phyloP scores from a whole-genome alignment of 1,284 basidiomycete species.

The Stereum hirsutum region DNA sequence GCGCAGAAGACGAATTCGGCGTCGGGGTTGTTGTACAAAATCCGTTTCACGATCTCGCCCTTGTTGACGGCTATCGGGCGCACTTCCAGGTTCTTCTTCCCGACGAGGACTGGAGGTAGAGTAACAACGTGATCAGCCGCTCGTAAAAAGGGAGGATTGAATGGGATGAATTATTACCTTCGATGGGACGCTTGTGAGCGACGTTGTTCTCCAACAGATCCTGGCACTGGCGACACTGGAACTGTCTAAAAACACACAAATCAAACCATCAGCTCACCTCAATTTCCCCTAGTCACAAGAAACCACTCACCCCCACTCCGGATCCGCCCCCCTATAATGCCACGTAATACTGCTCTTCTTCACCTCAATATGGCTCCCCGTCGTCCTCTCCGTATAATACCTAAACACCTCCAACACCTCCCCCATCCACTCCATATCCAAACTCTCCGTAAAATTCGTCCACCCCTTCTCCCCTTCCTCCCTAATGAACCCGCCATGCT shows the following conservation, averaged over 20 bases:
- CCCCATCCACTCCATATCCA: slow-evolving; percentile 98
- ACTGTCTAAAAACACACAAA: slow-evolving; percentile 43
- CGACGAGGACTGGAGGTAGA: slow-evolving; percentile 61
- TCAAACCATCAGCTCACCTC: slow-evolving; percentile 15
- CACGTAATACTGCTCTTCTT: slow-evolving; percentile 98
- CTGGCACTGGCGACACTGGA: slow-evolving; percentile 95
- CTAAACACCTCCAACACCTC: slow-evolving; percentile 94
- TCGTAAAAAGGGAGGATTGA: neutral
- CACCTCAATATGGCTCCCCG: slow-evolving; percentile 91
- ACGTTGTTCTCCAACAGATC: slow-evolving; percentile 92
- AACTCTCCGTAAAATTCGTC: slow-evolving; percentile 81
- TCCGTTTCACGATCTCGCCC: slow-evolving; percentile 95
- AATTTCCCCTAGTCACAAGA: slow-evolving; percentile 3
- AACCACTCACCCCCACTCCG: slow-evolving; percentile 82
- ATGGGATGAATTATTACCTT: slow-evolving; percentile 42
- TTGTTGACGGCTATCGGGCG: slow-evolving; percentile 94
- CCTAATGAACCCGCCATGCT: slow-evolving; percentile 92
- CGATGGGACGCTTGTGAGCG: slow-evolving; percentile 81
- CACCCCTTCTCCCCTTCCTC: slow-evolving; percentile 63
- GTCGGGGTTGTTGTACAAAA: slow-evolving; percentile 88
- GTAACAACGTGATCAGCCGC: slow-evolving; percentile 21
- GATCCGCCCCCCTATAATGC: slow-evolving; percentile 93
- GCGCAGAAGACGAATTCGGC: slow-evolving; percentile 96
- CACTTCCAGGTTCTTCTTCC: slow-evolving; percentile 98
- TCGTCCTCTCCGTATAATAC: slow-evolving; percentile 95